Evolutionary conservation across 257 asterid species (phyloP), one percentile per base, ranked within the genome.

Genomic region (Cordia subcordata): DNA sequence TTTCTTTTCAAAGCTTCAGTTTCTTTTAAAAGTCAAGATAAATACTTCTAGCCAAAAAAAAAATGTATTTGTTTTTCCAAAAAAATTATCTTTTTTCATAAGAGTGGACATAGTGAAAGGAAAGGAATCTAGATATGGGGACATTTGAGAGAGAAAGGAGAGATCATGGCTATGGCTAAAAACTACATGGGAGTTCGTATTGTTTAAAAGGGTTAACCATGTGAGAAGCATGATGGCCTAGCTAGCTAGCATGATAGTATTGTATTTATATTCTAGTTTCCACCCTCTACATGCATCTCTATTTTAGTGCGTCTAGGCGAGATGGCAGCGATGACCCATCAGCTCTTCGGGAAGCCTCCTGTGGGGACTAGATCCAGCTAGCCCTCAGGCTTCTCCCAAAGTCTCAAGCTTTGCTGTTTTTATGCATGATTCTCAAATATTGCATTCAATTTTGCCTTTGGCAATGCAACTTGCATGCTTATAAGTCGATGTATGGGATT

Each of bases 211-310:
- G 37, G 23, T 19, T 18, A 11, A 53, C 23, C 57, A 53, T 53
- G 57, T 53, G 23, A 53, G 57, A 18, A 53, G 57, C 33, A 53
- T 53, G 13, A 53, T 53, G 32, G 57, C 37, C 57, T 53, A 22
- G n/a, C n/a, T n/a, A n/a, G n/a, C n/a, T 10, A 23, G 1, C 42
- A 55, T 42, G 47, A 42, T 42, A 27, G 47, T 42, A 42, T 39
- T 39, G 14, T 42, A 42, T 3, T 3, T 42, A 1, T 42, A 10
- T 14, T 42, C 3, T 42, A 6, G 15, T 42, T 14, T 42, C 47
- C 47, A 42, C 47, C 47, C 4, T 14, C 47, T 42, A 6, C 35
- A 27, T 27, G 4, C n/a, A n/a, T 27, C 35, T 42, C 47, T 42
- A 42, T 42, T 42, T 42, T 42, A 42, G 10, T 42, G 47, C 10